phyloP scores from a whole-genome alignment of 805 yeast species.

The Schwanniomyces yamadae region DNA sequence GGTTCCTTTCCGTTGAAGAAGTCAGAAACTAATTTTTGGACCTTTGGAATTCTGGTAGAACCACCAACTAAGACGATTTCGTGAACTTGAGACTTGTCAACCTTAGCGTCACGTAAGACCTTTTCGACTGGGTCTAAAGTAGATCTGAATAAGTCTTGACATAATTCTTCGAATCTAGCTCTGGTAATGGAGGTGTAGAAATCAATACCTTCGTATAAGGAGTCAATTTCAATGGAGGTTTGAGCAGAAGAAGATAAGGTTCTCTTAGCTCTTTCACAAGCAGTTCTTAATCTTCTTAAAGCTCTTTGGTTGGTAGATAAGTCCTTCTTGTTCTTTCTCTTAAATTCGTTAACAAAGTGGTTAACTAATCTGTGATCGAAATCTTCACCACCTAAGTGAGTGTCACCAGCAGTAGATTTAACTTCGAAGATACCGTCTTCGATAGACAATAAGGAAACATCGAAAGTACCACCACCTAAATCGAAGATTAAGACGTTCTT shows the following conservation, averaged over 20 bases:
- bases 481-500: conserved; percentile 90
- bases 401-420: conserved; percentile 92
- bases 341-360: conserved; percentile 88
- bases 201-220: conserved; percentile 91
- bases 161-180: conserved; percentile 97
- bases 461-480: conserved; percentile 97
- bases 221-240: conserved; percentile 93
- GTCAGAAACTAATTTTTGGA: conserved; percentile 87
- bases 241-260: conserved; percentile 93
- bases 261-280: conserved; percentile 98
- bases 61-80: conserved; percentile 98
- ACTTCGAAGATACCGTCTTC: conserved; percentile 93
- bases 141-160: conserved; percentile 88
- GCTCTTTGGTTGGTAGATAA: conserved; percentile 80
- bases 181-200: conserved; percentile 93
- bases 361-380: conserved; percentile 86
- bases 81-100: conserved; percentile 81
- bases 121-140: conserved; percentile 95
- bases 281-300: conserved; percentile 90
- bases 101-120: conserved; percentile 90
- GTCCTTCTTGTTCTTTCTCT: conserved; percentile 90
- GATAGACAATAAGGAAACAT: conserved; percentile 82
- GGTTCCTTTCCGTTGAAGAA: conserved; percentile 94
- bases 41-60: conserved; percentile 98
- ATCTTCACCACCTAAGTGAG: conserved; percentile 98